Conservation (phyloP, 768 basidiomycete genomes). For the Collybiopsis luxurians region DNA sequence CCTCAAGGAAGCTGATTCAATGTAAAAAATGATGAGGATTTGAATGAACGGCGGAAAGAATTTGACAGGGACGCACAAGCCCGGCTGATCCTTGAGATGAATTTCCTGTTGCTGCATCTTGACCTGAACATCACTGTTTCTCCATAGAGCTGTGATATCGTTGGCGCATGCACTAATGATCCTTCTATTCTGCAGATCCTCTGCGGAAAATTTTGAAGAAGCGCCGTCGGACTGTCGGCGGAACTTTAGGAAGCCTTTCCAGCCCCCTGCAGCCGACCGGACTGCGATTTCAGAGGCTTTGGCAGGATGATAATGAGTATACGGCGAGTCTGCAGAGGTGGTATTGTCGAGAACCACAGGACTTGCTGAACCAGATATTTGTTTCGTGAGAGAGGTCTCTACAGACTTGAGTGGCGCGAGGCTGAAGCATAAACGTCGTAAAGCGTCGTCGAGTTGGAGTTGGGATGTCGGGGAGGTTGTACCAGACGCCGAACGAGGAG, state of each 20-base stretch:
- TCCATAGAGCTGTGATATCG: slow-evolving; percentile 58
- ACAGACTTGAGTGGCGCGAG: slow-evolving; percentile 56
- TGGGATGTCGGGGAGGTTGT: background rate
- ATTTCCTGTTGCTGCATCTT: slow-evolving; percentile 42
- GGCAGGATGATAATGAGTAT: slow-evolving; percentile 30
- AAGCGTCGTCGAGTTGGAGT: slow-evolving; percentile 25
- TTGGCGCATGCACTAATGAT: slow-evolving; percentile 52
- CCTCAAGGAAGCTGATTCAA: slow-evolving; percentile 53
- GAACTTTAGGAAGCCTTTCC: slow-evolving; percentile 45
- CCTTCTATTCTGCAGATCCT: slow-evolving; percentile 42
- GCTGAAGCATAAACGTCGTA: slow-evolving; percentile 46
- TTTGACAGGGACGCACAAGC: slow-evolving; percentile 47
- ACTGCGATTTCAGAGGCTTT: slow-evolving; percentile 47
- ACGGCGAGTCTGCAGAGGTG: background rate
- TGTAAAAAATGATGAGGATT: background rate
- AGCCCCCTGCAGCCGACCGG: slow-evolving; percentile 42
- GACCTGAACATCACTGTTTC: slow-evolving; percentile 39
- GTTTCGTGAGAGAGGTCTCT: slow-evolving; percentile 45
- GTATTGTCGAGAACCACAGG: background rate
- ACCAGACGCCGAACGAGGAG: background rate
- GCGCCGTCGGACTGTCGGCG: slow-evolving; percentile 24
- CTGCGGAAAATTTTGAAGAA: slow-evolving; percentile 7
- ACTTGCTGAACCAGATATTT: slow-evolving; percentile 31
- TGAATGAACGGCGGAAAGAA: background rate
- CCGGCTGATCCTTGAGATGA: slow-evolving; percentile 52